Percentiles rank a stretch among this genome's conserved stretches.
Conservation (phyloP, 2,329 filamentous ascomycete species). For the Intubia oerlemansii region DNA sequence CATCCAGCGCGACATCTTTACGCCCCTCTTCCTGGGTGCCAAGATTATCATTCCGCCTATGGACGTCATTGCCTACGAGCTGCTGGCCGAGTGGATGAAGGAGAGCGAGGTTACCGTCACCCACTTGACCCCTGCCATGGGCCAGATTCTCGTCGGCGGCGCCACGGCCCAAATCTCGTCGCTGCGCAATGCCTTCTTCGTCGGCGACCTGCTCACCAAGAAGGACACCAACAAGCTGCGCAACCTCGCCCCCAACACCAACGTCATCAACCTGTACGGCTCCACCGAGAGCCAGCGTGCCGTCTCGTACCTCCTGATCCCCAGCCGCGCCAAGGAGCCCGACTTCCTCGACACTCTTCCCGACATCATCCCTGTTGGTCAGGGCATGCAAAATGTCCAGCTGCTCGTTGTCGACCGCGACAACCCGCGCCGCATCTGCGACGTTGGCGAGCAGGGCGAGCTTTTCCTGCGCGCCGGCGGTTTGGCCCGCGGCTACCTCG, state of each 20-base stretch:
- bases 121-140: conserved; percentile 91
- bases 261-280: conserved; percentile 73
- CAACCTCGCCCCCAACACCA: conserved; percentile 49
- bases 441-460: conserved; percentile 65
- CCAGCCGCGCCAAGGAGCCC: conserved; percentile 40
- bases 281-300: conserved; percentile 69
- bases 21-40: conserved; percentile 68
- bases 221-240: conserved; percentile 62
- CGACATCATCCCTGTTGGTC: conserved; percentile 64
- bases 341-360: conserved; percentile 19
- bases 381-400: conserved; percentile 78
- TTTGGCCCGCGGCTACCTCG: conserved; percentile 42
- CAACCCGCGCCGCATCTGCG: conserved; percentile 46
- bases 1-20: conserved; percentile 54
- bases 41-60: conserved; percentile 56
- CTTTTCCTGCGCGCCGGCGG: conserved; percentile 67
- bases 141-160: conserved; percentile 78
- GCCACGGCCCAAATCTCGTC: conserved; percentile 56
- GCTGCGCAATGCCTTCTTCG: conserved; percentile 68
- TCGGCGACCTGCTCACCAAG: conserved; percentile 76
- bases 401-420: conserved; percentile 61
- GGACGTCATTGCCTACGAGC: conserved; percentile 75
- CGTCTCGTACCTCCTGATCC: conserved; percentile 67
- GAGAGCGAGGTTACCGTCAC: conserved; percentile 55
- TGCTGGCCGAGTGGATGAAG: conserved; percentile 71